Evolutionary conservation across 495 filamentous ascomycete species (phyloP).

Genomic region (Neurospora sp.): DNA sequence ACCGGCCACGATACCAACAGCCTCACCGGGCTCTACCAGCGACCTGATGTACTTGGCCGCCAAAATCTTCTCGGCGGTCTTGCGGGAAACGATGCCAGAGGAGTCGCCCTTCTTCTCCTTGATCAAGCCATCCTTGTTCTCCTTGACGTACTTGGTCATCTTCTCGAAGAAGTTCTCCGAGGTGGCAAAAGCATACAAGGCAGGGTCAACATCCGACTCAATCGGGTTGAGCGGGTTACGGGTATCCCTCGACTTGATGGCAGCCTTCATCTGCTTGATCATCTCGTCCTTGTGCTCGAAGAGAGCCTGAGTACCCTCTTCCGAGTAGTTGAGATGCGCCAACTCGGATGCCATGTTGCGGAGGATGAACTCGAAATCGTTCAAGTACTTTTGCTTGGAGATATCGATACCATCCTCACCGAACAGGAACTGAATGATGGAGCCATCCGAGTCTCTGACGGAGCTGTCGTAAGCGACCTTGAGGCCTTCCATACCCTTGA

Average conservation of each 20-base stretch:
- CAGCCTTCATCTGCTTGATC: slow-evolving; percentile 71
- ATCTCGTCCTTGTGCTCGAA: slow-evolving; percentile 45
- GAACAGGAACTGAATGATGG: slow-evolving; percentile 89
- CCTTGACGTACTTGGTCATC: slow-evolving; percentile 57
- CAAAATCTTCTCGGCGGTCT: slow-evolving; percentile 71
- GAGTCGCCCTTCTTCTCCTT: slow-evolving; percentile 56
- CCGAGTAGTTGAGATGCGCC: slow-evolving; percentile 35
- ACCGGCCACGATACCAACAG: slow-evolving; percentile 93
- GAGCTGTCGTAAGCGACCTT: slow-evolving; percentile 87
- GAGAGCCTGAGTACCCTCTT: slow-evolving; percentile 24
- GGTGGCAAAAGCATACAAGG: slow-evolving; percentile 68
- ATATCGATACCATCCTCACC: slow-evolving; percentile 95
- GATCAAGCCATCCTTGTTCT: slow-evolving; percentile 64
- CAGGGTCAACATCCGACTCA: slow-evolving; percentile 60
- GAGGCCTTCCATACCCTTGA: slow-evolving; percentile 98
- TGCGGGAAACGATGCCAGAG: slow-evolving; percentile 44
- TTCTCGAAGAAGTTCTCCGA: slow-evolving; percentile 73
- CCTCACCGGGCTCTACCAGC: slow-evolving; percentile 89
- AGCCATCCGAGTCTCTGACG: slow-evolving; percentile 87
- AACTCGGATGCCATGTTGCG: slow-evolving; percentile 55
- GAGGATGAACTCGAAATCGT: slow-evolving; percentile 81
- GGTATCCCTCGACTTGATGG: slow-evolving; percentile 58
- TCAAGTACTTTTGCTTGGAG: slow-evolving; percentile 85
- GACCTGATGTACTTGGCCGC: slow-evolving; percentile 89
- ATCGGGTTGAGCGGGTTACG: slow-evolving; percentile 63